Percentiles rank a stretch among this genome's conserved stretches.
These are phyloP conservation scores for Clarireedia paspali DNA, from an alignment of 2,329 filamentous ascomycete species.

Conservation along the genomic window DNA sequence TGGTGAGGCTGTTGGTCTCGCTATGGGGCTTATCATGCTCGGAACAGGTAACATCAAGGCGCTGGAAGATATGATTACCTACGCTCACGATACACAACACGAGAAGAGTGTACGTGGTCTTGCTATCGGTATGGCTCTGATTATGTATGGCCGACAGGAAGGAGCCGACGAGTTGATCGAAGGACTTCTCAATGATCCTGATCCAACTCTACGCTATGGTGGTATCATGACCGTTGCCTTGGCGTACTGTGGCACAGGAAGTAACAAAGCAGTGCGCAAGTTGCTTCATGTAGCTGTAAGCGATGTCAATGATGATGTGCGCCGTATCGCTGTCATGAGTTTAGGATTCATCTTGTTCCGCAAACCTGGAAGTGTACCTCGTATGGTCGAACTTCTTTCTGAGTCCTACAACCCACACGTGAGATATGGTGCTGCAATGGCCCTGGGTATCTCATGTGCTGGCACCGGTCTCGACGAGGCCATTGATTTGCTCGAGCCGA, in stretches of 20 bases:
- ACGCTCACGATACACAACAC: constrained; percentile 95
- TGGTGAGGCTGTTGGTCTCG: constrained; percentile 88
- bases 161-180: constrained; percentile 92
- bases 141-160: constrained; percentile 97
- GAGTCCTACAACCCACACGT: constrained; percentile 99
- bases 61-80: constrained; percentile 93
- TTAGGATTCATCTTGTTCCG: constrained; percentile 97
- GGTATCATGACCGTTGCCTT: constrained; percentile 98
- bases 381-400: constrained; percentile 96
- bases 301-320: constrained; percentile 96
- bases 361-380: constrained; percentile 91
- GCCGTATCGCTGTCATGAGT: constrained; percentile 93
- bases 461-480: constrained; percentile 94
- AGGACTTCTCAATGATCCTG: constrained; percentile 84
- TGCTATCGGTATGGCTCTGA: constrained; percentile 92
- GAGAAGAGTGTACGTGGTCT: constrained; percentile 98
- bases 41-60: constrained; percentile 94
- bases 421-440: constrained; percentile 96
- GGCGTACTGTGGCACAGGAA: constrained; percentile 93
- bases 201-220: constrained; percentile 89
- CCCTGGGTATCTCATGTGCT: constrained; percentile 93
- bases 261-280: constrained; percentile 97
- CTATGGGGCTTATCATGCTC: constrained; percentile 97
- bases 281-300: constrained; percentile 93
- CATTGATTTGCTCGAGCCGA: constrained; percentile 92